Percentiles rank a stretch among this genome's conserved stretches.
Evolutionary conservation across 2,329 filamentous ascomycete species (phyloP).

Genomic region (Fusarium sororula): DNA sequence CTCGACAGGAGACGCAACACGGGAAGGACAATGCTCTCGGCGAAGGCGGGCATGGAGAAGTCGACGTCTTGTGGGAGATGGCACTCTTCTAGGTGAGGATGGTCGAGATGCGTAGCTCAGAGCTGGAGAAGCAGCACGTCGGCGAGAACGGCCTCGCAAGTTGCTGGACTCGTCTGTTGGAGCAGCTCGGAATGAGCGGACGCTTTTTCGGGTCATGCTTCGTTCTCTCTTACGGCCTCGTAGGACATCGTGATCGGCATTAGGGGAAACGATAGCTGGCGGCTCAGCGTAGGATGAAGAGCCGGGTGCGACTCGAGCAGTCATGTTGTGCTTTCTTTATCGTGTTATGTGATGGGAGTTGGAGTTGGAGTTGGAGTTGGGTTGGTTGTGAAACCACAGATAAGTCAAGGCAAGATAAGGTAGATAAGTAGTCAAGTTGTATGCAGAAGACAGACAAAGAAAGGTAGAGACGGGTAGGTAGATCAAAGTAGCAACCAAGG

Average conservation of each 20-base stretch:
- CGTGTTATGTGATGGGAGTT: background rate
- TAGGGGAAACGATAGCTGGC: conserved; percentile 30
- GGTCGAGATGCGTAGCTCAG: conserved; percentile 44
- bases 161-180: conserved; percentile 54
- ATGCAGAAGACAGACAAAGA: background rate
- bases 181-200: conserved; percentile 44
- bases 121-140: conserved; percentile 51
- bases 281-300: conserved; percentile 38
- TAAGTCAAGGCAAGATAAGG: conserved; percentile 6
- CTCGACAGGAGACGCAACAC: conserved; percentile 49
- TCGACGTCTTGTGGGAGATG: conserved; percentile 54
- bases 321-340: conserved; percentile 36
- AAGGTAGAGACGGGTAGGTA: background rate
- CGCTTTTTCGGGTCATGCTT: conserved; percentile 47
- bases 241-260: conserved; percentile 43
- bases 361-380: background rate
- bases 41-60: conserved; percentile 54
- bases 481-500: background rate
- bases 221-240: conserved; percentile 54
- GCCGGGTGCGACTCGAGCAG: conserved; percentile 33
- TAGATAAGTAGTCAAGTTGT: background rate
- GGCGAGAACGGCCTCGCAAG: conserved; percentile 53
- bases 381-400: conserved; percentile 4
- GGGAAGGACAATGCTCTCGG: conserved; percentile 56
- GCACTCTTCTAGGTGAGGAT: conserved; percentile 46